Base-by-base conservation (phyloP, 2,329 filamentous ascomycete species). In the Aureobasidium musti region DNA sequence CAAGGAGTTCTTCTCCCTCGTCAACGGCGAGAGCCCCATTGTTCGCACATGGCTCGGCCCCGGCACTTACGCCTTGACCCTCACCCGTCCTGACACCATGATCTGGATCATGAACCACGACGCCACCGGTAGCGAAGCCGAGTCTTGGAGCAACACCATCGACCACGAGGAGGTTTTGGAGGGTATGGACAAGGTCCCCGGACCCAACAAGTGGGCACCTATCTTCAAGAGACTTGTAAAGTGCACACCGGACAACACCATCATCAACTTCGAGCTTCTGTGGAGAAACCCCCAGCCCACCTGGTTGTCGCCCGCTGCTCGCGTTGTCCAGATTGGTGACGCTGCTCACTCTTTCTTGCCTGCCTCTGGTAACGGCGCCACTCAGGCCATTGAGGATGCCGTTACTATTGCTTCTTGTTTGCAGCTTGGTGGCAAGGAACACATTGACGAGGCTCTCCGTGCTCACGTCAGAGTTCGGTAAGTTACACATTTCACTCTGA, bases 61-160 rank as follows among this genome's bases (percentile, higher is more conserved):
- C 17, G 71, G 72, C 28, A 81, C 80, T 2, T 82, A 82, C 65
- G 80, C 78, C 21, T 72, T 82, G 63, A 82, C 79, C 1, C 70
- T 82, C 37, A 80, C 78, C 10, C 76, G 80, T 8, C 77, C 78
- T 17, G 80, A 82, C 70, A 78, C 79, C 37, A 81, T 81, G 77
- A 80, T 82, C 26, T 82, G 80, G 80, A 81, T 82, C 72, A 78
- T 82, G 75, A 82, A 82, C 71, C 79, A 81, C 73, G 79, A 81
- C 69, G 79, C 71, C 7, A 81, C 79, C 14, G 79, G 78, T 65
- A 77, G 73, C 41, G 79, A 80, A 63, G 76, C 78, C 43, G 80
- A 82, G 68, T 79, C 72, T 66, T 82, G 80, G 80, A 80, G 73
- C 75, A 79, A 81, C 72, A 81, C 77, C 6, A 81, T 82, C 67